These are phyloP conservation scores for Laguncularia racemosa DNA, from an alignment of 345 rosid genomes.

Conservation along the genomic window DNA sequence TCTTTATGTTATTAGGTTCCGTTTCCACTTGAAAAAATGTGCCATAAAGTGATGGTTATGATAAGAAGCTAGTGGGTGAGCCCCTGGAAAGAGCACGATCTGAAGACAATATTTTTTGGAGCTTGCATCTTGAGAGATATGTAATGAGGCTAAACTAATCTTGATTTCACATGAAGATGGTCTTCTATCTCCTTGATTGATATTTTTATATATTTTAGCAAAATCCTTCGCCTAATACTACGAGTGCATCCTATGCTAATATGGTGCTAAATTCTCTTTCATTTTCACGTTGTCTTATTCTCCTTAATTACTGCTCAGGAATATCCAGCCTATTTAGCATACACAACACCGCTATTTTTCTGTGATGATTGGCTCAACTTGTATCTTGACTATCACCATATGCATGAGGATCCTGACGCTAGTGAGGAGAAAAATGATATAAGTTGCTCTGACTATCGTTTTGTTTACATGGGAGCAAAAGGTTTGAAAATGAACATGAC, in stretches of 20 bases:
- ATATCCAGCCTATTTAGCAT: slow-evolving; percentile 71
- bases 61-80: no score
- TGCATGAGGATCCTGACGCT: slow-evolving; percentile 52
- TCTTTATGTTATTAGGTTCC: no score
- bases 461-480: slow-evolving; percentile 96
- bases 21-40: no score
- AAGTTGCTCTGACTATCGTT: slow-evolving; percentile 89
- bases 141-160: no score
- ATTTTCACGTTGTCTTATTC: slow-evolving; percentile 7
- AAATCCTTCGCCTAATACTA: background rate
- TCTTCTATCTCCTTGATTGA: no score
- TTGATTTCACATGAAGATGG: no score
- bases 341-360: slow-evolving; percentile 52
- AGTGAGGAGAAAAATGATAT: slow-evolving; percentile 46
- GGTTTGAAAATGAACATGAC: slow-evolving; percentile 33
- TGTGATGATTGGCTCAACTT: slow-evolving; percentile 89
- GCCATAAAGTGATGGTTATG: no score
- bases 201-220: no score
- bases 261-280: background rate
- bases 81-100: no score
- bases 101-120: no score
- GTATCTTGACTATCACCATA: slow-evolving; percentile 61
- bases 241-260: background rate
- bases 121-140: no score
- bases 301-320: slow-evolving; percentile 50